Base-by-base conservation (phyloP, 768 basidiomycete genomes). In the Boletales sp. region DNA sequence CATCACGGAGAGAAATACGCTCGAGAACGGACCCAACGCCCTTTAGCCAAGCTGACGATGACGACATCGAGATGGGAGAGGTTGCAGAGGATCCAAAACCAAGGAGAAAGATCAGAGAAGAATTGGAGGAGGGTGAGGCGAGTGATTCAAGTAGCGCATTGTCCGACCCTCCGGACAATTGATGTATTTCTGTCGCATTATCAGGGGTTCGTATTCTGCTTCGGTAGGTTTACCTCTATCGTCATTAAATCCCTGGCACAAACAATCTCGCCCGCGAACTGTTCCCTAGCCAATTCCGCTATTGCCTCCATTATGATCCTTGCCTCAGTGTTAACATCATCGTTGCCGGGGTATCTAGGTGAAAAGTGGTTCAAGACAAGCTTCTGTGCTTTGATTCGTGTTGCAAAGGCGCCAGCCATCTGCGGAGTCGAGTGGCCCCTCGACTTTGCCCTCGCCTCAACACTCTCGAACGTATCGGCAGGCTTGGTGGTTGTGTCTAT, bases 1-100 rank as follows among this genome's bases (percentile, higher is more conserved):
- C 56, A 13, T 57, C 61, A 14, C 62, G 61, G 41, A 58, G 69
- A 61, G 56, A 51, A 44, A 58, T 40, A 34, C 61, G 35, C 49
- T 60, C 60, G 2, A 57, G 46, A 51, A 64, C 37, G 18, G 53
- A 39, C 6, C 46, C 19, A 18, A 50, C 64, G 25, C 48, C 54
- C 4, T 69, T 67, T 50, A 51, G 51, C 42, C 57, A 56, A 57
- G 54, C 50, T 12, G 69, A 56, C 66, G 82, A 74, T 28, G 79
- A 87, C 56, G 89, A 92, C 54, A 90, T 92, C 55, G 90, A 92
- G 67, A 92, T 92, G 90, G 90, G 90, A n/a, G 90, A 92, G 62
- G 79, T 92, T 4, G 84, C 87, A 53, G 90, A 92, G 61, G 80
- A 81, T 46, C 80, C 81, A 3, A 68, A 62, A 44, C 48, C 38